Evolutionary conservation across 352 stramenopile species (phyloP).

Genomic region (Globisporangium radiosum): DNA sequence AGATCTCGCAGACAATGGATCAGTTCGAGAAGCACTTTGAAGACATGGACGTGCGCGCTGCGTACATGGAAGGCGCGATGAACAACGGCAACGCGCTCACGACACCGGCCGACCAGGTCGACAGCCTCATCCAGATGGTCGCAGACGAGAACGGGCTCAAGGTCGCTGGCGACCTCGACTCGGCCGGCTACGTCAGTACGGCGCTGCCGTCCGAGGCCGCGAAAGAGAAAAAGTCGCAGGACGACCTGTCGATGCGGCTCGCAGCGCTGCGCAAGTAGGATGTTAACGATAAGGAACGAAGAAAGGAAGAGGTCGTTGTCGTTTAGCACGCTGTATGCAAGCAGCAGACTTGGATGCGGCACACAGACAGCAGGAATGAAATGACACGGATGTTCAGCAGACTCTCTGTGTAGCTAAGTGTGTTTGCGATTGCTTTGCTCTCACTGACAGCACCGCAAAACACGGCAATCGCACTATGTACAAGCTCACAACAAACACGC

Average conservation of each 20-base stretch:
- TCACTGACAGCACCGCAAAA: no score
- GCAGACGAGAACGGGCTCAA: constrained; percentile 97
- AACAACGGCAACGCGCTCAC: constrained; percentile 92
- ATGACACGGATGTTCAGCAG: no score
- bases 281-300: background rate
- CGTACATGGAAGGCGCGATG: constrained; percentile 98
- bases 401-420: no score
- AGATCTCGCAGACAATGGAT: constrained; percentile 96
- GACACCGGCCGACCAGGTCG: constrained; percentile 96
- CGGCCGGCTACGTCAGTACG: constrained; percentile 84
- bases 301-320: no score
- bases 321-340: no score
- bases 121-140: constrained; percentile 97
- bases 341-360: no score
- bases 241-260: constrained; percentile 78
- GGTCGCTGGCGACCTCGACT: constrained; percentile 91
- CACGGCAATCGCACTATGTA: no score
- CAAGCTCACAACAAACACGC: no score
- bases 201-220: constrained; percentile 64
- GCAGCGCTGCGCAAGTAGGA: constrained; percentile 65
- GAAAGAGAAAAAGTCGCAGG: constrained; percentile 74
- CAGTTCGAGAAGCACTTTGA: constrained; percentile 99
- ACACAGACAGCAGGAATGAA: no score
- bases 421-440: no score
- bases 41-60: constrained; percentile 96